phyloP scores from a whole-genome alignment of 768 basidiomycete species.

The Boletus vinaceobasis region DNA sequence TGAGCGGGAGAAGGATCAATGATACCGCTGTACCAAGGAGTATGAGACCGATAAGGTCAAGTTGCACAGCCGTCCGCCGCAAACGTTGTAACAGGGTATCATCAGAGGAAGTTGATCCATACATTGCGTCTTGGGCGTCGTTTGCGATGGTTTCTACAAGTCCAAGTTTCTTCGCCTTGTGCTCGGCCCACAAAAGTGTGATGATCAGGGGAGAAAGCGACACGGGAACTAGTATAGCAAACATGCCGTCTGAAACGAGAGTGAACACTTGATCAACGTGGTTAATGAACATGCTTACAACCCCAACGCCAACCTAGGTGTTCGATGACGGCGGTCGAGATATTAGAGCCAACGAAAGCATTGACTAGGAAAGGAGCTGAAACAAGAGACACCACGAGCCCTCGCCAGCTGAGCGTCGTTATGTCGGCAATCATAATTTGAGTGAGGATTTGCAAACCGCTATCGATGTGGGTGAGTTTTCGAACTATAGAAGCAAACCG shows the following conservation, averaged over 20 bases:
- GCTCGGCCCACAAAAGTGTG: constrained; percentile 55
- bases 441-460: constrained; percentile 60
- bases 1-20: constrained; percentile 55
- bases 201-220: constrained; percentile 50
- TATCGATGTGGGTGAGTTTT: constrained; percentile 14
- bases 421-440: constrained; percentile 64
- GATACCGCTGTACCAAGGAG: constrained; percentile 49
- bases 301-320: constrained; percentile 67
- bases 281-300: constrained; percentile 39
- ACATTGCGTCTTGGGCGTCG: not conserved
- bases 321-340: constrained; percentile 43
- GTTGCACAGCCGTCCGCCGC: constrained; percentile 29
- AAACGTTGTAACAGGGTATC: constrained; percentile 5
- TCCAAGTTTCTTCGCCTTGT: constrained; percentile 41
- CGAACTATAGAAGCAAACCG: not conserved
- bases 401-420: constrained; percentile 56
- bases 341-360: constrained; percentile 62
- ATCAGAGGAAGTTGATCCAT: not conserved
- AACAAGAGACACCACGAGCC: constrained; percentile 45
- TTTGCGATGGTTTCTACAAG: constrained; percentile 17
- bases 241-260: constrained; percentile 46
- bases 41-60: constrained; percentile 51
- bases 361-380: constrained; percentile 58
- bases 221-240: constrained; percentile 52
- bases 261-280: not conserved